Percentiles rank a stretch among this genome's conserved stretches.
Evolutionary conservation across 768 basidiomycete species (phyloP).

Genomic region (Suillus weaverae): DNA sequence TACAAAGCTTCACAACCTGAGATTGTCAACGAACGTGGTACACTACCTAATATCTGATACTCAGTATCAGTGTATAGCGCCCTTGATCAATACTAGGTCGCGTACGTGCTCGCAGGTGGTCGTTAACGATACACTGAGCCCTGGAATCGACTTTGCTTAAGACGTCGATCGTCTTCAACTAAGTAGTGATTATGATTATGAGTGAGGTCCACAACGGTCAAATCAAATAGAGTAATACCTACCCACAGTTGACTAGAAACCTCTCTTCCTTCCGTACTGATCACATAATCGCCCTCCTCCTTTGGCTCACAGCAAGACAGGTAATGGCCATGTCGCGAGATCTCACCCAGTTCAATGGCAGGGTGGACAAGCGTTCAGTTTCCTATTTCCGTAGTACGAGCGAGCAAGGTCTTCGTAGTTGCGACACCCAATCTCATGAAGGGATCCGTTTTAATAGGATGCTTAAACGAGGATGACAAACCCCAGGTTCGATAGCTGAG

Average conservation of each 20-base stretch:
- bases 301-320: slow-evolving; percentile 25
- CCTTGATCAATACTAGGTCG: not conserved
- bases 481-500: slow-evolving; percentile 33
- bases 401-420: slow-evolving; percentile 14
- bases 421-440: not conserved
- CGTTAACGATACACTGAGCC: slow-evolving; percentile 15
- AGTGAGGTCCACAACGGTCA: not conserved
- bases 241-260: slow-evolving; percentile 37
- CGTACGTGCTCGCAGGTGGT: not conserved
- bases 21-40: not conserved
- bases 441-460: slow-evolving; percentile 7
- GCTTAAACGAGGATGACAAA: slow-evolving; percentile 30
- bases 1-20: not conserved
- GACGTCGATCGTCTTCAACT: slow-evolving; percentile 19
- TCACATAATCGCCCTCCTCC: slow-evolving; percentile 34
- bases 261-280: slow-evolving; percentile 32
- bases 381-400: slow-evolving; percentile 33
- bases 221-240: slow-evolving; percentile 7
- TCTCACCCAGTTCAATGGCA: slow-evolving; percentile 18
- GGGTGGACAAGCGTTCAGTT: slow-evolving; percentile 34
- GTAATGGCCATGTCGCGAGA: slow-evolving; percentile 28
- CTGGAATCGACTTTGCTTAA: slow-evolving; percentile 19
- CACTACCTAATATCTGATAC: not conserved
- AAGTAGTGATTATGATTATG: not conserved
- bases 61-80: not conserved